Evolutionary conservation across 345 rosid genomes (phyloP).

Genomic region (Hibiscus tridactylites): DNA sequence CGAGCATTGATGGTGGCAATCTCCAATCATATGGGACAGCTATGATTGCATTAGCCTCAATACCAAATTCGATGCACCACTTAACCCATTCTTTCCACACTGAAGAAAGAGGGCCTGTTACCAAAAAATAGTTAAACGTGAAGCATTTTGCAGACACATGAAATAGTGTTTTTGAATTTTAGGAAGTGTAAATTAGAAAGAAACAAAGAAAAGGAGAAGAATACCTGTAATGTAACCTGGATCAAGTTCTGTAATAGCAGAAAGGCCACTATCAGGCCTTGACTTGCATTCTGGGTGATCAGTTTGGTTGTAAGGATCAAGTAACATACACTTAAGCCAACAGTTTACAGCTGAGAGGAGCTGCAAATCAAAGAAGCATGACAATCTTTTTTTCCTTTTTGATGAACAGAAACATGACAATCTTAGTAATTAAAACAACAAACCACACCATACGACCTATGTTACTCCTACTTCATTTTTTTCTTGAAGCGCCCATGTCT

Average conservation of each 20-base stretch:
- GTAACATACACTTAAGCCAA: constrained; percentile 92
- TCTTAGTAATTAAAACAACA: background rate
- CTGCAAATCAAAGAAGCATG: constrained; percentile 32
- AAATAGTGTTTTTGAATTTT: background rate
- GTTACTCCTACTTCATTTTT: background rate
- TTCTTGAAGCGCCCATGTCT: background rate
- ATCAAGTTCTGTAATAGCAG: constrained; percentile 94
- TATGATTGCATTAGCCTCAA: constrained; percentile 86
- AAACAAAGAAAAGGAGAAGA: background rate
- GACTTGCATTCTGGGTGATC: constrained; percentile 97
- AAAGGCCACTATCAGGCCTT: constrained; percentile 90
- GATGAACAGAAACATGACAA: too few relatives aligned
- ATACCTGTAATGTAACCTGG: constrained; percentile 93
- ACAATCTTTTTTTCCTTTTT: background rate
- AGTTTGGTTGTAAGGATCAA: constrained; percentile 91
- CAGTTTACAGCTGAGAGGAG: constrained; percentile 96
- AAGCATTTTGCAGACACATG: constrained; percentile 5
- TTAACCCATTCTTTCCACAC: constrained; percentile 99
- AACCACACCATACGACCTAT: background rate
- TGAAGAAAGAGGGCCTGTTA: constrained; percentile 87
- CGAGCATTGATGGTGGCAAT: constrained; percentile 84
- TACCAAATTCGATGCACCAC: constrained; percentile 97
- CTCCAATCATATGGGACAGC: constrained; percentile 99
- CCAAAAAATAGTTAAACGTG: background rate
- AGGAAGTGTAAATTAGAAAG: background rate